A percentile compares a stretch with the other conserved stretches of the same genome.
Conservation (phyloP, 352 stramenopile genomes). For the Phytophthora ramorum region DNA sequence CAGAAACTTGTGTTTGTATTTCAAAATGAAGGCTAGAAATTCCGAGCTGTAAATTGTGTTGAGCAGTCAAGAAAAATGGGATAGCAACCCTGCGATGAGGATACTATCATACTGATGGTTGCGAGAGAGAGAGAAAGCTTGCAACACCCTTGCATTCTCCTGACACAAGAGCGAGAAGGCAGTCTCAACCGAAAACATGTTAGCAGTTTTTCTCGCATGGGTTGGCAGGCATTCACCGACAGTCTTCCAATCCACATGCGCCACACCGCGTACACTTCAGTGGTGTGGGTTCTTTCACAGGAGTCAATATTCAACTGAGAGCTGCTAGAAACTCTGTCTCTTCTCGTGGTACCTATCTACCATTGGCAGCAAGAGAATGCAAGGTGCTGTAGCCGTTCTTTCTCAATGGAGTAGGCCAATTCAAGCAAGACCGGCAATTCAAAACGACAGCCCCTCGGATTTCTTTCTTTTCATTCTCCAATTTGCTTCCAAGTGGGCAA, state of each 20-base stretch:
- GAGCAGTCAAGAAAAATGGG: too few species aligned
- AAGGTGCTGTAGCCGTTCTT: not conserved
- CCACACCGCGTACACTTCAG: too few species aligned
- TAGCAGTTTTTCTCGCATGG: too few species aligned
- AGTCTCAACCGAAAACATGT: too few species aligned
- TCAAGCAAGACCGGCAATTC: not conserved
- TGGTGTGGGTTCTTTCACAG: too few species aligned
- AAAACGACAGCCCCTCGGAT: not conserved
- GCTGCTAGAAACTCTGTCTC: slow-evolving; percentile 5
- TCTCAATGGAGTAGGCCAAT: slow-evolving; percentile 2
- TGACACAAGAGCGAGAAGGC: not conserved
- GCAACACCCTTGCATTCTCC: not conserved
- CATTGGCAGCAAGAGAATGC: slow-evolving; percentile 8
- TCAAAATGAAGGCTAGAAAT: too few species aligned
- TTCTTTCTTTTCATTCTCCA: slow-evolving; percentile 30
- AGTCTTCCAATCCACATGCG: too few species aligned
- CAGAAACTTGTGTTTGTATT: not conserved
- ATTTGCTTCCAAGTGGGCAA: slow-evolving; percentile 33
- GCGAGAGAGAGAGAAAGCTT: not conserved
- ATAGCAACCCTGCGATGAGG: too few species aligned
- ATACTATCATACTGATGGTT: not conserved
- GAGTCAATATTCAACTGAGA: not conserved
- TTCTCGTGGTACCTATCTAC: slow-evolving; percentile 9
- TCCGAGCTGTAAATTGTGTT: too few species aligned
- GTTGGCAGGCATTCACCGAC: too few species aligned